These are phyloP conservation scores for Phytophthora fragariaefolia DNA, from an alignment of 352 stramenopile species.

Conservation along the genomic window DNA sequence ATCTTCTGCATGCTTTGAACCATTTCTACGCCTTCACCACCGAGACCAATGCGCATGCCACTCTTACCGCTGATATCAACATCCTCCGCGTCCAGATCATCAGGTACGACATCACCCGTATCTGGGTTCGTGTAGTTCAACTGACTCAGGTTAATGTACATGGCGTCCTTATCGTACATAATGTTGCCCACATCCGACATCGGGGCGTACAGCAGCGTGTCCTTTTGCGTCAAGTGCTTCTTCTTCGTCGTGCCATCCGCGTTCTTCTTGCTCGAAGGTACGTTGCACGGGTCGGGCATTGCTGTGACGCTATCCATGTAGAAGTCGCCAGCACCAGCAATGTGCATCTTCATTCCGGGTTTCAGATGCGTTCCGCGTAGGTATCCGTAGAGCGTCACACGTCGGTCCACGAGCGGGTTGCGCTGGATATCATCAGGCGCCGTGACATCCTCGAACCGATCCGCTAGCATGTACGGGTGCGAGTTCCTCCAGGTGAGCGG, in stretches of 20 bases:
- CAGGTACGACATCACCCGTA: constrained; percentile 67
- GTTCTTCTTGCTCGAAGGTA: constrained; percentile 75
- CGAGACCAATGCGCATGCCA: constrained; percentile 47
- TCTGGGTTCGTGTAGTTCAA: constrained; percentile 96
- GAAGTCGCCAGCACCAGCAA: constrained; percentile 98
- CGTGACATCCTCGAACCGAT: constrained; percentile 98
- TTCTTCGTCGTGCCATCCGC: constrained; percentile 73
- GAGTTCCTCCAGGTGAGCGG: constrained; percentile 99
- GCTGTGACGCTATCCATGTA: constrained; percentile 94
- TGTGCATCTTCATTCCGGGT: constrained; percentile 95
- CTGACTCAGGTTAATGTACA: constrained; percentile 98
- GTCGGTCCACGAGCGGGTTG: constrained; percentile 92
- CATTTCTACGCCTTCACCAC: constrained; percentile 92
- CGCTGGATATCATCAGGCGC: constrained; percentile 94
- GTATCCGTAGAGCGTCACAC: constrained; percentile 98
- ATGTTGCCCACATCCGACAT: constrained; percentile 98
- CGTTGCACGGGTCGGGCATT: constrained; percentile 96
- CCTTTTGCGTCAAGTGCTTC: constrained; percentile 94
- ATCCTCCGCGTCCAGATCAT: constrained; percentile 59
- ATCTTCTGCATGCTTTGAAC: constrained; percentile 95
- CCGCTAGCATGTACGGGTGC: constrained; percentile 99
- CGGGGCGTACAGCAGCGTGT: constrained; percentile 90
- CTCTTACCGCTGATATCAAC: constrained; percentile 9
- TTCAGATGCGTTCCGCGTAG: constrained; percentile 99
- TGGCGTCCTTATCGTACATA: constrained; percentile 98